These are phyloP conservation scores for Sanghuangporus baumii DNA, from an alignment of 1,284 basidiomycete species.

Conservation along the genomic window DNA sequence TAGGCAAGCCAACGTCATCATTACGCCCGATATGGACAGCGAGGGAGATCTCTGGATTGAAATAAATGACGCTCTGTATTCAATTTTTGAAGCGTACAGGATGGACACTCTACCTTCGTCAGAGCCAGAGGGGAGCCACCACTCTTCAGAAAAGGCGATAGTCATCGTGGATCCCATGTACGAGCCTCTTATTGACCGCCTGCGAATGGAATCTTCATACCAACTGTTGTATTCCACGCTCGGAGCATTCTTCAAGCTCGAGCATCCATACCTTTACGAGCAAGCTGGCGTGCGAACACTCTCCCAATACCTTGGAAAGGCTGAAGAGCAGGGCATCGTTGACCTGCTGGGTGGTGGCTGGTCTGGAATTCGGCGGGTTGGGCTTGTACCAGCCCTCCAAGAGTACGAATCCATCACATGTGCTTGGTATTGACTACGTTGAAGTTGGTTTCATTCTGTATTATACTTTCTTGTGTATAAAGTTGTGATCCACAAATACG, in stretches of 20 bases:
- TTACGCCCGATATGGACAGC: constrained; percentile 31
- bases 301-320: constrained; percentile 5
- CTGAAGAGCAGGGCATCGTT: constrained; percentile 1
- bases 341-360: not conserved
- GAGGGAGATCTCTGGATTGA: constrained; percentile 35
- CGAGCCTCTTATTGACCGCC: not conserved
- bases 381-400: not conserved
- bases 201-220: not conserved
- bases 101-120: no score
- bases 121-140: no score
- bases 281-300: constrained; percentile 33
- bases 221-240: not conserved
- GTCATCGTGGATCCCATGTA: not conserved
- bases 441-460: no score
- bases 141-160: no score
- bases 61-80: not conserved
- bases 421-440: not conserved
- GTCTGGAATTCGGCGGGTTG: not conserved
- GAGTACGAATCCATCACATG: no score
- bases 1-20: constrained; percentile 38
- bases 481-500: no score
- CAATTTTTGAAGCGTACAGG: not conserved
- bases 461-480: no score
- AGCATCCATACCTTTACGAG: constrained; percentile 29
- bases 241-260: not conserved